Evolutionary conservation across 768 basidiomycete species (phyloP), one percentile per base, ranked within the genome.

Genomic region (Tremella mesenterica): DNA sequence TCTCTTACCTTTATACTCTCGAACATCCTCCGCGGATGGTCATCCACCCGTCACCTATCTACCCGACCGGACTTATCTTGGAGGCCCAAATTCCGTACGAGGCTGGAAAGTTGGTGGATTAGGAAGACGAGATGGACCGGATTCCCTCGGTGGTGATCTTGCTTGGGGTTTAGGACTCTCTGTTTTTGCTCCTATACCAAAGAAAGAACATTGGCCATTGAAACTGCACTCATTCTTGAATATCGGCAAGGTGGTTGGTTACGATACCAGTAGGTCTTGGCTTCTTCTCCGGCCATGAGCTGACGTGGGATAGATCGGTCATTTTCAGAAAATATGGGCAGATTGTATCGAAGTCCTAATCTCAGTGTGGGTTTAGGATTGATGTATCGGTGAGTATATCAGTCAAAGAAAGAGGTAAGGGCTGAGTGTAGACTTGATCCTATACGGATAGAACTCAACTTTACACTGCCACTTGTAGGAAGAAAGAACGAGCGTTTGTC

Each of bases 61-160:
- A 52, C 54, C 78, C 1, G 95, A 99, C 73, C 82, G 90, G 4
- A 90, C 90, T 71, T 91, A 93, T 59, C 79, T 96, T 0, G 95
- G 95, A 23, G 95, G 95, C 0, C 91, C 95, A 0, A 81, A 84
- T 6, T 88, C 83, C 49, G 78, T 97, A 0, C 78, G 95, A 44
- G 71, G 71, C 1, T 73, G 65, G 65, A 68, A 64, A 57, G 68
- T 73, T 33, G 69, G 71, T 13, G 71, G 71, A 16, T 44, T 71
- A 18, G 69, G 71, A 3, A 30, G 47, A 7, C 54, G 63, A 10
- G 71, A 73, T 51, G 66, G 67, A 9, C 61, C 53, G n/a, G 71
- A 73, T 48, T 69, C 67, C 12, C 64, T 73, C 7, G 71, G 71
- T n/a, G 71, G 71, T 0, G 69, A 73, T 53, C 27, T 73, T 14